A percentile compares a stretch with the other conserved stretches of the same genome.
Conservation (phyloP, 140 eudicot species). For the Flaveria floridana region DNA sequence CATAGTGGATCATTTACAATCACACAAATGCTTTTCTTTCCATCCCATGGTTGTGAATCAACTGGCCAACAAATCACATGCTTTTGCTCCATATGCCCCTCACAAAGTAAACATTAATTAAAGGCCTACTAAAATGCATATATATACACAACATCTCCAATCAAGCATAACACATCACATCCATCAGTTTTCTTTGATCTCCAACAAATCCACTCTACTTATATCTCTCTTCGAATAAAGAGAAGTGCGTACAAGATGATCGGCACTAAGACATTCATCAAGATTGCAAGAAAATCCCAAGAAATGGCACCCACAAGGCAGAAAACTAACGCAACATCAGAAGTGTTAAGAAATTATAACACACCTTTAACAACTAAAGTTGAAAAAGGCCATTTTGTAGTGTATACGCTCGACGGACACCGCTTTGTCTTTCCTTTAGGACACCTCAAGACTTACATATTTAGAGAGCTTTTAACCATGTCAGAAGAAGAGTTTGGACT, state of each 20-base stretch:
- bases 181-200: slow-evolving; percentile 9
- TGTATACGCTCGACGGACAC: slow-evolving; percentile 16
- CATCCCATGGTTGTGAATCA: slow-evolving; percentile 17
- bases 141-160: not conserved
- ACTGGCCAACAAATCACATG: slow-evolving; percentile 14
- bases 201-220: slow-evolving; percentile 2
- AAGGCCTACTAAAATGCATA: too few species aligned
- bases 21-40: not conserved
- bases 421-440: slow-evolving; percentile 29
- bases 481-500: slow-evolving; percentile 32
- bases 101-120: not conserved
- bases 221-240: not conserved
- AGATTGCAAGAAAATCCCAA: slow-evolving; percentile 28
- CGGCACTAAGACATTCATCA: slow-evolving; percentile 19
- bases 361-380: not conserved
- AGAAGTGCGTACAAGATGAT: not conserved
- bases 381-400: slow-evolving; percentile 31
- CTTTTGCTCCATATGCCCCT: slow-evolving; percentile 21
- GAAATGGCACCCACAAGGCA: slow-evolving; percentile 12
- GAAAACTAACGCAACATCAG: not conserved
- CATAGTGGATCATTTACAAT: not conserved
- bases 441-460: slow-evolving; percentile 24
- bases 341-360: not conserved
- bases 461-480: slow-evolving; percentile 27
- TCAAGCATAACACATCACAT: slow-evolving; percentile 10